Base-by-base conservation (phyloP, 1,139 yeast genomes). In the Waltiozyma sp. region DNA sequence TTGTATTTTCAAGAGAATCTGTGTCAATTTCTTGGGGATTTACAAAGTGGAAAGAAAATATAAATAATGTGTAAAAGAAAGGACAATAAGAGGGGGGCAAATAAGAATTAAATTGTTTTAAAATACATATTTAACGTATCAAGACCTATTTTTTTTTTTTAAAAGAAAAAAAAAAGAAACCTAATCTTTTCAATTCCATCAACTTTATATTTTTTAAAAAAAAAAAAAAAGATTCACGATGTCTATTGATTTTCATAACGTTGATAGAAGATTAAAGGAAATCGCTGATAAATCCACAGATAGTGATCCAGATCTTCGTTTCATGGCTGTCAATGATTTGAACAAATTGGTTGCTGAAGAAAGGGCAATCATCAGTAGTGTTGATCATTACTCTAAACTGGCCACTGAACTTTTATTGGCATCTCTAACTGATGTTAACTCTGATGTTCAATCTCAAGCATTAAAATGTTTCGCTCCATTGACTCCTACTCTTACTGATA, bases 321-420 rank as follows among this genome's bases (percentile, higher is more conserved):
- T 80, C 62, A 87, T 87, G 96, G 94, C 91, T 3, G 66, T 86
- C 48, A 84, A 77, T 52, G 96, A 87, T 57, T 70, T 86, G 53
- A 76, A 74, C 53, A 74, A 72, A 54, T 66, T 65, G 47, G 69
- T 64, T 45, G 48, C 68, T 24, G 68, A 67, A 42, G 59, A 58
- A 35, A 52, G 54, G 8, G 51, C 56, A 37, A 49, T 58, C 28
- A 57, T 63, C 38, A 54, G 53, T 43, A 53, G 52, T 36, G 65
- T 62, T 40, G 46, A 56, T 28, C 48, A 54, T 7, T 50, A 58
- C 44, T 53, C 61, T 8, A 41, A 48, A 6, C 51, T 58, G 15
- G 72, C 81, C 50, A 63, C 73, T 16, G 69, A 71, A 7, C 69
- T 73, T 4, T 61, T 83, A 23, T 64, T 80, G 39, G 65, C 68